phyloP scores from a whole-genome alignment of 31 red algal species.

The Odonthalia washingtoniensis region DNA sequence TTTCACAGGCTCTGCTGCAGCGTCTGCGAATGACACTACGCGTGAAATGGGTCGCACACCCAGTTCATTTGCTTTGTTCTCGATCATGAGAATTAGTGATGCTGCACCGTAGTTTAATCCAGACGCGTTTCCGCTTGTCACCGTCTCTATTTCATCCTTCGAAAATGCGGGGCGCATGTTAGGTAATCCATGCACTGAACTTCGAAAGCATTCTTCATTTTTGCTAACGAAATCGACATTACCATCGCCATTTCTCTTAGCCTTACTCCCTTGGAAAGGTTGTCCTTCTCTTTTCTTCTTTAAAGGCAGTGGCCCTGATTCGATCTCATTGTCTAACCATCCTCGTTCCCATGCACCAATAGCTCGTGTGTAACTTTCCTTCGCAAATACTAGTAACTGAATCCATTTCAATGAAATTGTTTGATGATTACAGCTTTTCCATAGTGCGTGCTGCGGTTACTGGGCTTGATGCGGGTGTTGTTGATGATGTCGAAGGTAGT shows the following conservation, averaged over 20 bases:
- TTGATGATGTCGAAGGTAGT: too few relatives aligned
- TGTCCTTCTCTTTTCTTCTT: too few relatives aligned
- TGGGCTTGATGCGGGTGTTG: too few relatives aligned
- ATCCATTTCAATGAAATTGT: too few relatives aligned
- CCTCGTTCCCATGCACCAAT: slow-evolving; percentile 3
- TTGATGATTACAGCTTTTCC: too few relatives aligned
- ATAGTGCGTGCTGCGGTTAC: too few relatives aligned
- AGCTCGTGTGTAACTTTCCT: slow-evolving; percentile 75
- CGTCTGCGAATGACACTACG: slow-evolving; percentile 79
- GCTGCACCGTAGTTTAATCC: slow-evolving; percentile 95
- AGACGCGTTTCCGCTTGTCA: slow-evolving; percentile 95
- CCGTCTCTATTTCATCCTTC: slow-evolving; percentile 82
- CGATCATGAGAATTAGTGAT: slow-evolving; percentile 83
- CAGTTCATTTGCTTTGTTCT: slow-evolving; percentile 50
- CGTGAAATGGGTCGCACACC: slow-evolving; percentile 67
- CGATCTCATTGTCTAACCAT: slow-evolving; percentile 39
- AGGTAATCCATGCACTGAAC: slow-evolving; percentile 48
- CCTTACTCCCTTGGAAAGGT: too few relatives aligned
- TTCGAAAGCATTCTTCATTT: slow-evolving; percentile 88
- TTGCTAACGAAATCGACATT: slow-evolving; percentile 14
- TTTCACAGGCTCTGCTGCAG: slow-evolving; percentile 70
- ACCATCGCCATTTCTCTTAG: not conserved
- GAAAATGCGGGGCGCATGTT: slow-evolving; percentile 76
- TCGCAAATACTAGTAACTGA: too few relatives aligned
- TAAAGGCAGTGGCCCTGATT: slow-evolving; percentile 26